phyloP scores from a whole-genome alignment of 108 stramenopile genomes.

The Nitzschia sp. region DNA sequence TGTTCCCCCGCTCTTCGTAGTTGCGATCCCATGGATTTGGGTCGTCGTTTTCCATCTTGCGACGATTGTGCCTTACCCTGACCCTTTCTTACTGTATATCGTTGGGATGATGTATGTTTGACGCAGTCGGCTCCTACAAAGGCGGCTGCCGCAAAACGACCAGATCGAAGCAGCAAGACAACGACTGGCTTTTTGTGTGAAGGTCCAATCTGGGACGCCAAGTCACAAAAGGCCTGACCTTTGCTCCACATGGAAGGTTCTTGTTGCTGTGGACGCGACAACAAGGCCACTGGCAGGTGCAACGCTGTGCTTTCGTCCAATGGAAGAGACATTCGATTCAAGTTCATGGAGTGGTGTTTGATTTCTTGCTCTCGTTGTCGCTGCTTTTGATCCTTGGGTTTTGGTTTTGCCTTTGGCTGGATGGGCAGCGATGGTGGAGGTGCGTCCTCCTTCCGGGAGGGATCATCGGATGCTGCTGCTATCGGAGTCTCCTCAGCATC shows the following conservation, averaged over 20 bases:
- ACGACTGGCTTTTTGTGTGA: slow-evolving; percentile 23
- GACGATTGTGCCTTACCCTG: slow-evolving; percentile 87
- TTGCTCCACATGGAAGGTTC: not conserved
- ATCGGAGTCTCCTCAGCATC: not conserved
- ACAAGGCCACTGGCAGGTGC: not conserved
- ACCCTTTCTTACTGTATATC: slow-evolving; percentile 86
- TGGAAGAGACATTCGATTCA: slow-evolving; percentile 11
- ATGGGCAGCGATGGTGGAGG: not conserved
- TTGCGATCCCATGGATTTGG: slow-evolving; percentile 83
- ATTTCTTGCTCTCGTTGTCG: slow-evolving; percentile 15
- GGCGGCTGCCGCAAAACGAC: slow-evolving; percentile 73
- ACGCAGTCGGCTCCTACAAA: slow-evolving; percentile 55
- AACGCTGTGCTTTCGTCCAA: not conserved
- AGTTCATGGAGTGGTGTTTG: slow-evolving; percentile 6
- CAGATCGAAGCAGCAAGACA: slow-evolving; percentile 69
- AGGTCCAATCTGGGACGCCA: not conserved
- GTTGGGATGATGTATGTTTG: slow-evolving; percentile 56
- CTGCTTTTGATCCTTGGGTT: slow-evolving; percentile 1
- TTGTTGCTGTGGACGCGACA: not conserved
- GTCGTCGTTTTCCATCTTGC: slow-evolving; percentile 63
- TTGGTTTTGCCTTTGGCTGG: not conserved
- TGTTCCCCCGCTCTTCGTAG: slow-evolving; percentile 82
- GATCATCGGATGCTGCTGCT: not conserved
- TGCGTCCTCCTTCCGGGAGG: not conserved
- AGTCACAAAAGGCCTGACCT: not conserved